Percentiles rank a stretch among this genome's conserved stretches.
Evolutionary conservation across 441 rosid species (phyloP).

Genomic region (Flueggea neowawraea): DNA sequence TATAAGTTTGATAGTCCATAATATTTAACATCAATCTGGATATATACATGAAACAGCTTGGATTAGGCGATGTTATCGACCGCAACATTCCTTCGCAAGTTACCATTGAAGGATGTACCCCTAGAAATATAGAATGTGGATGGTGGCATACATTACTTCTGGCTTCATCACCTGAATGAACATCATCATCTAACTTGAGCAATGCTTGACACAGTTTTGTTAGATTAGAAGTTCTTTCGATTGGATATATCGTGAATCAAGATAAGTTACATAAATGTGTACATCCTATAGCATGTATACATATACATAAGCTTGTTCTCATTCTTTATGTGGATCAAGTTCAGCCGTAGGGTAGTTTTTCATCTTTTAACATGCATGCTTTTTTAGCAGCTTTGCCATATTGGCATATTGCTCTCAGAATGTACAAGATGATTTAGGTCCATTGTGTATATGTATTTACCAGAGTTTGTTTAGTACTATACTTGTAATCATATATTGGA

Average conservation of each 20-base stretch:
- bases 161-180: conserved; percentile 56
- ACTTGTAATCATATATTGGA: too few species aligned
- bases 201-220: conserved; percentile 46
- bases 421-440: conserved; percentile 6
- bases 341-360: conserved; percentile 7
- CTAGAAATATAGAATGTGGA: conserved; percentile 77
- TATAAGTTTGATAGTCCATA: too few species aligned
- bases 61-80: conserved; percentile 88
- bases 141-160: conserved; percentile 99
- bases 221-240: conserved; percentile 38
- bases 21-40: conserved; percentile 1
- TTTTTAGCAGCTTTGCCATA: background rate
- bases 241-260: conserved; percentile 1
- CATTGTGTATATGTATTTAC: too few species aligned
- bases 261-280: conserved; percentile 19
- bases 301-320: conserved; percentile 20
- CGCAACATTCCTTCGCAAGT: conserved; percentile 79
- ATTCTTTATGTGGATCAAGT: conserved; percentile 26
- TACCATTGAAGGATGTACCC: conserved; percentile 53
- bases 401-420: background rate
- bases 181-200: conserved; percentile 4
- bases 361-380: background rate
- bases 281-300: conserved; percentile 17
- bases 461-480: too few species aligned
- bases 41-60: conserved; percentile 62